Base-by-base conservation (phyloP, 371 early-diverging fungal species). In the Mortierella polycephala region DNA sequence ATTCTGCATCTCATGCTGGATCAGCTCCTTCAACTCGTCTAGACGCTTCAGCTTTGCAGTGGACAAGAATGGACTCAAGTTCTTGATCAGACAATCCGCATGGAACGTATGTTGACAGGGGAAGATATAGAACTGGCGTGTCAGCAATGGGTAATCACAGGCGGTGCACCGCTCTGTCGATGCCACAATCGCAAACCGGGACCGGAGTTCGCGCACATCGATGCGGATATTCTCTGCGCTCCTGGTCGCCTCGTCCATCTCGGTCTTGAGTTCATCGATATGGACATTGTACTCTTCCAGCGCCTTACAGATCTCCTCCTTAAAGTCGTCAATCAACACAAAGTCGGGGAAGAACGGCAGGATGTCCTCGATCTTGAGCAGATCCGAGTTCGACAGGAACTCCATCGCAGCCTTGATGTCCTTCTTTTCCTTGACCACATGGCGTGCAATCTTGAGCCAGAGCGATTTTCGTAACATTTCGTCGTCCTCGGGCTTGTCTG, bases 81-180 rank as follows among this genome's bases (percentile, higher is more conserved):
- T 81, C 53, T 88, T 83, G 21, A 93, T 90, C 60, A 97, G 79
- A 71, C 96, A 96, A 71, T 96, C 95, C 14, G 93, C 87, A 77
- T 97, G 97, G 86, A 96, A 97, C 16, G 92, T 90, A 75, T 98
- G 98, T 64, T 95, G 93, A 72, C 98, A 98, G 1, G 98, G 98
- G 72, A 98, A 98, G 37, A 96, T 90, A 62, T 95, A 96, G 66
- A 97, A 96, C 75, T 93, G 94, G 14, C 95, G 87, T 7, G 91
- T 90, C 79, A 96, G 82, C 45, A 97, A 82, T 3, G 95, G 91
- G 50, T 84, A 83, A 10, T 86, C 69, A 75, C 98, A 98, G 5
- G 90, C 55, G 42, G 91, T 88, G 71, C 98, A 98, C 57, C 85
- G 79, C 73, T 96, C 96, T 7, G 90, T 88, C 1, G 94, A 88